Percentiles rank a stretch among this genome's conserved stretches.
Evolutionary conservation across 352 stramenopile species (phyloP).

Genomic region (Thraustochytrium sp.): DNA sequence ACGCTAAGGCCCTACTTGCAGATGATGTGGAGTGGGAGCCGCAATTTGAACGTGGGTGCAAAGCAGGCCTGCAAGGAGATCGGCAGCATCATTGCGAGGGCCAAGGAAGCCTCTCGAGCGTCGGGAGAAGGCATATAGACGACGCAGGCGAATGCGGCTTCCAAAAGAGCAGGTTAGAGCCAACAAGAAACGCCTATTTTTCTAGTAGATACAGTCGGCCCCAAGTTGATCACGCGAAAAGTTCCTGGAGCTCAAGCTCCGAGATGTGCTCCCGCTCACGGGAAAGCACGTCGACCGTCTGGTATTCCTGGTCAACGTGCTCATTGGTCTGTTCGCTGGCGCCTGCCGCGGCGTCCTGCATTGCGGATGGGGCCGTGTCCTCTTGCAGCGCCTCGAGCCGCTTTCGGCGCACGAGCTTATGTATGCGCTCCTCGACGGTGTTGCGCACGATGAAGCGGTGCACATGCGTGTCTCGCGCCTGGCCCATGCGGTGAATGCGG

Average conservation of each 20-base stretch:
- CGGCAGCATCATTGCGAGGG: background rate
- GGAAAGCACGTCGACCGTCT: background rate
- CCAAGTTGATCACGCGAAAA: background rate
- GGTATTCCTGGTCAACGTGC: background rate
- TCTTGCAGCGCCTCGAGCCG: background rate
- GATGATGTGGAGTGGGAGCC: background rate
- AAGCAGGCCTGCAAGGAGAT: background rate
- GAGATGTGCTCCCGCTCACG: background rate
- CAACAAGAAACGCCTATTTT: background rate
- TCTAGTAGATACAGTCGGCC: background rate
- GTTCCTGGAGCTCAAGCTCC: background rate
- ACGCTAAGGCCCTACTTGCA: background rate
- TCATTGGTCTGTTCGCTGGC: background rate
- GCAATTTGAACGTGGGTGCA: background rate
- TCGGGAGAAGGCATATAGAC: background rate
- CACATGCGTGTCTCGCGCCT: slow-evolving; percentile 42
- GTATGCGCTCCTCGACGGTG: slow-evolving; percentile 28
- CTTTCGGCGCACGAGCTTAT: slow-evolving; percentile 13
- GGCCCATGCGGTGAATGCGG: slow-evolving; percentile 68
- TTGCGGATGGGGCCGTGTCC: background rate
- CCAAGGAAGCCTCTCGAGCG: background rate
- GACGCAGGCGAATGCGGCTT: background rate
- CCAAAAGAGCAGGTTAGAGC: background rate
- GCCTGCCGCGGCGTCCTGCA: background rate
- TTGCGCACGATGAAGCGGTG: slow-evolving; percentile 18